These are phyloP conservation scores for Daldinia sp. DNA, from an alignment of 2,329 filamentous ascomycete species.

Conservation along the genomic window DNA sequence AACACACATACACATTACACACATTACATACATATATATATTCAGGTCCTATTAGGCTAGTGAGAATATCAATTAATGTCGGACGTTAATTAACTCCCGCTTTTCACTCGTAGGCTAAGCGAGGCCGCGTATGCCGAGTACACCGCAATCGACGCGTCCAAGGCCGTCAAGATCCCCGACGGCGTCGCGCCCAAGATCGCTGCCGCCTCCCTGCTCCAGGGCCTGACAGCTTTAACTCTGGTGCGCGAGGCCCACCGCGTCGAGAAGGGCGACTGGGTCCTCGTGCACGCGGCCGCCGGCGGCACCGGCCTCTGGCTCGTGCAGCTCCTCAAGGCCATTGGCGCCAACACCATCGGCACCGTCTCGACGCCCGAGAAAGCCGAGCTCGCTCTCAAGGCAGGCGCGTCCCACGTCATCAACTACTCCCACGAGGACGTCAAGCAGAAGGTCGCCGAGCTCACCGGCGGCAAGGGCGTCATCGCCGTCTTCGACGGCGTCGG, in stretches of 20 bases:
- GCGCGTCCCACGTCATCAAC: slow-evolving; percentile 79
- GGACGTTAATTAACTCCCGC: slow-evolving; percentile 6
- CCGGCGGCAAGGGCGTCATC: slow-evolving; percentile 76
- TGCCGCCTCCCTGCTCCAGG: slow-evolving; percentile 80
- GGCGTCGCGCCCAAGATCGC: slow-evolving; percentile 71
- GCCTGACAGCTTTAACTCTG: slow-evolving; percentile 83
- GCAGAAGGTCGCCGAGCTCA: slow-evolving; percentile 74
- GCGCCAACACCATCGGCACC: slow-evolving; percentile 83
- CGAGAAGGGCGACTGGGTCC: slow-evolving; percentile 80
- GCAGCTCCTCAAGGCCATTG: slow-evolving; percentile 78
- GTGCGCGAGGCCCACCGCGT: slow-evolving; percentile 82
- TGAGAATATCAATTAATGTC: no score
- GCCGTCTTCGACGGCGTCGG: slow-evolving; percentile 90
- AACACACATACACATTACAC: neutral
- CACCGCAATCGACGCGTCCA: slow-evolving; percentile 64
- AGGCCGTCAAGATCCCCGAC: slow-evolving; percentile 73
- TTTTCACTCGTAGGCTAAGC: slow-evolving; percentile 58
- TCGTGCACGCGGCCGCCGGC: slow-evolving; percentile 88
- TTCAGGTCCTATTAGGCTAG: no score
- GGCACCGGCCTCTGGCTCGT: slow-evolving; percentile 82
- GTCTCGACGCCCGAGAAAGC: slow-evolving; percentile 80
- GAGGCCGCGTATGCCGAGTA: slow-evolving; percentile 68
- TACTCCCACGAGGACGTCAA: slow-evolving; percentile 72
- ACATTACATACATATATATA: neutral
- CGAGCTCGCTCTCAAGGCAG: slow-evolving; percentile 74